Evolutionary conservation across 208 protist species (phyloP).

Genomic region (Trypanosoma avium): DNA sequence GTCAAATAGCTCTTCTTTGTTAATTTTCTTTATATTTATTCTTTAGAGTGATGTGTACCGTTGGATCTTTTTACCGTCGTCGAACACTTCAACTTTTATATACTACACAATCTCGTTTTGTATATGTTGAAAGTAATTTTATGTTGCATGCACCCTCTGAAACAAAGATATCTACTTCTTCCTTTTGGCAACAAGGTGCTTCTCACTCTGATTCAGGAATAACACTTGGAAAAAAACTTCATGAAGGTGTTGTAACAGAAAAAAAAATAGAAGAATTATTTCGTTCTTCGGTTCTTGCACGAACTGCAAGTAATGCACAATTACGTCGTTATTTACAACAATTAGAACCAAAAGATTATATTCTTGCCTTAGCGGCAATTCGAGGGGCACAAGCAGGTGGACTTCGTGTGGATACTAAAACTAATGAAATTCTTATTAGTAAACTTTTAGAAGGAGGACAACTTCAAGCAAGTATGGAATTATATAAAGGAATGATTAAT

Average conservation of each 20-base stretch:
- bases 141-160: no score
- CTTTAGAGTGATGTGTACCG: no score
- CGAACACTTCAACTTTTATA: no score
- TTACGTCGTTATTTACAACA: conserved; percentile 69
- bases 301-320: conserved; percentile 79
- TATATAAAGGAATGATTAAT: conserved; percentile 65
- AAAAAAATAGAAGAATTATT: conserved; percentile 67
- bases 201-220: no score
- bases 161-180: no score
- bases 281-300: conserved; percentile 56
- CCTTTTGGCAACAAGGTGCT: no score
- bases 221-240: conserved; percentile 6
- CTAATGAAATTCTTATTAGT: conserved; percentile 67
- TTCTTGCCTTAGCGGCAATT: conserved; percentile 60
- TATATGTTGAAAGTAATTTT: no score
- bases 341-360: conserved; percentile 47
- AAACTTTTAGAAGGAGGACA: conserved; percentile 67
- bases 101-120: no score
- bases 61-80: no score
- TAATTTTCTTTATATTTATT: neutral
- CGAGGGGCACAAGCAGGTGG: conserved; percentile 58
- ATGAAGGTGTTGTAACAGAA: conserved; percentile 14
- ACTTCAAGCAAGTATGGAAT: conserved; percentile 74
- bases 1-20: no score
- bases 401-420: conserved; percentile 50